These are phyloP conservation scores for Hsuehochloa calcarea DNA, from an alignment of 176 grass and related monocot species.

Conservation along the genomic window DNA sequence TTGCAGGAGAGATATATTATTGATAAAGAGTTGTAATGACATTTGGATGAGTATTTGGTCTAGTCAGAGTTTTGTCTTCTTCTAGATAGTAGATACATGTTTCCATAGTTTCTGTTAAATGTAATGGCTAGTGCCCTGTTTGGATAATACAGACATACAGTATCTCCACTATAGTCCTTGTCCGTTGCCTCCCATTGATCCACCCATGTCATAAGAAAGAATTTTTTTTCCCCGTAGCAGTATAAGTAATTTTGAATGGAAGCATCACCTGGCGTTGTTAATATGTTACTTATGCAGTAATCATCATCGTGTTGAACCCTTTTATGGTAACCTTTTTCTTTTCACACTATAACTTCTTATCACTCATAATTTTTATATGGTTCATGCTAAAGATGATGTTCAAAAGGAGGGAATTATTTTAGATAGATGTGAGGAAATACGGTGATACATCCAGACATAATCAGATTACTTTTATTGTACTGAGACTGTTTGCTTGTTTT, in stretches of 20 bases:
- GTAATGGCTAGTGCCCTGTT: not conserved
- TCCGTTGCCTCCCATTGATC: not conserved
- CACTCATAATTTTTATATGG: not conserved
- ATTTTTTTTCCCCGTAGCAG: not conserved
- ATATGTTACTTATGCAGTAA: not conserved
- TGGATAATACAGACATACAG: not conserved
- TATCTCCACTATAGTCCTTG: not conserved
- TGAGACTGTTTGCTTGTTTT: slow-evolving; percentile 16
- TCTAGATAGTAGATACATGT: not conserved
- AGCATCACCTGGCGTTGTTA: not conserved
- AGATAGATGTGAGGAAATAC: not conserved
- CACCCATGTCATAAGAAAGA: not conserved
- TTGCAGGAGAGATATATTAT: not conserved
- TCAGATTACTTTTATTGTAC: not conserved
- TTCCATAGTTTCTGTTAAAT: not conserved
- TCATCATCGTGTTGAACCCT: not conserved
- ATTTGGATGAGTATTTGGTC: not conserved
- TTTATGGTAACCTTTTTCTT: not conserved
- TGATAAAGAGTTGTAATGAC: not conserved
- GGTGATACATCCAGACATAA: not conserved
- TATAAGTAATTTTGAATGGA: not conserved
- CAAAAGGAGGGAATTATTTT: not conserved
- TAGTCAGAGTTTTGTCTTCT: not conserved
- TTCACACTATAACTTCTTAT: not conserved
- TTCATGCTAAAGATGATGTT: slow-evolving; percentile 2